Evolutionary conservation across 164 flowering plant species (phyloP), one percentile per base, ranked within the genome.

Genomic region (Echeveria elegans): DNA sequence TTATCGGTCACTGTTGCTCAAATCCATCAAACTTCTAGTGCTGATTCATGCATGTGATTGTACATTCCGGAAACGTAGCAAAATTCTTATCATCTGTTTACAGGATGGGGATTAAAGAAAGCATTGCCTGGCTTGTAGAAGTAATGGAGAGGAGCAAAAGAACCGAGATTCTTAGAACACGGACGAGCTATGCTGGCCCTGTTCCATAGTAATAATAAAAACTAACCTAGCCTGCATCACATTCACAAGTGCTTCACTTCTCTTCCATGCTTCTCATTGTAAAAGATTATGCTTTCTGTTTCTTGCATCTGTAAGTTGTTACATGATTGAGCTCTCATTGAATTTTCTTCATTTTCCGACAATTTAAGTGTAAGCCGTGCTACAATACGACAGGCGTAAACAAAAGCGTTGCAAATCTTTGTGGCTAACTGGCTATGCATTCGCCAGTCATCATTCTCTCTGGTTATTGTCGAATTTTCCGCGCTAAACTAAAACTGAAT

Each of bases 141-240:
- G 90, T 77, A 19, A 94, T 91, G 97, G 96, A 84, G 72, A 82
- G 97, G 75, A 94, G 97, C 75, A 89, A 87, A 80, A 84, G 97
- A 79, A 86, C 93, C 16, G 92, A 91, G 66, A 80, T 65, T 70
- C 72, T 94, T 74, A 79, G 91, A 77, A 74, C 65, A 32, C 95
- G 95, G 26, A 86, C 88, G 63, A 89, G 86, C 23, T 74, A 30
- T 16, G 58, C 72, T 1, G 63, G 70, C 45, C 26, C 75, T 59
- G 69, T 65, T 38, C 74, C 24, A 24, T 56, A 19, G 1, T 53
- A 47, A 4, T 34, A n/a, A 38, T 14, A 43, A 50, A 50, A n/a
- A n/a, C 6, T 48, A n/a, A 50, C 26, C 26, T 48, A 23, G 24
- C 12, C 10, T 48, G 53, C 48, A 10, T n/a, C 38, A 38, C 41